Evolutionary conservation across 2,329 filamentous ascomycete genomes (phyloP).

Genomic region (Xylariaceae sp.): DNA sequence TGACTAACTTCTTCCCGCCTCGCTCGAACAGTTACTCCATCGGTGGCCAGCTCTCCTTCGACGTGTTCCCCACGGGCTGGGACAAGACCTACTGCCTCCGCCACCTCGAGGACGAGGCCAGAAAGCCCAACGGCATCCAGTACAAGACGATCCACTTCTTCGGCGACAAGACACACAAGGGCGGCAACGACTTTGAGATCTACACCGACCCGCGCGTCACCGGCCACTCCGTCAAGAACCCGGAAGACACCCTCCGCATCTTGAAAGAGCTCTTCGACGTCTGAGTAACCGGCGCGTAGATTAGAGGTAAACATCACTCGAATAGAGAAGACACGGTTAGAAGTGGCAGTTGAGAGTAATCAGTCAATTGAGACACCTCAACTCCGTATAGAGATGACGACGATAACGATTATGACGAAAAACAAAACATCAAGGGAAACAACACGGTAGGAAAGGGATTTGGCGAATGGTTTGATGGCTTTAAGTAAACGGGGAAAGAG

Average conservation of each 20-base stretch:
- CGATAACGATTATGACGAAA: not conserved
- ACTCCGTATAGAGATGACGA: not conserved
- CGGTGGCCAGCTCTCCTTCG: constrained; percentile 96
- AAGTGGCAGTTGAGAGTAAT: not conserved
- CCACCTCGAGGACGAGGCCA: constrained; percentile 78
- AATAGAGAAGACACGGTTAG: not conserved
- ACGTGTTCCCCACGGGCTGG: constrained; percentile 95
- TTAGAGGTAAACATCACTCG: not conserved
- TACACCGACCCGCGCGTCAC: constrained; percentile 75
- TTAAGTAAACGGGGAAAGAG: not conserved
- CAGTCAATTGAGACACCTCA: not conserved
- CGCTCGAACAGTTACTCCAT: constrained; percentile 70
- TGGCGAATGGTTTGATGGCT: not conserved
- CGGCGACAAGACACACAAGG: constrained; percentile 87
- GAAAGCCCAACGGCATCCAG: constrained; percentile 62
- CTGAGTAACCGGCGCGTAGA: constrained; percentile 32
- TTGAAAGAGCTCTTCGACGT: constrained; percentile 77
- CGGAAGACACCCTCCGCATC: constrained; percentile 75
- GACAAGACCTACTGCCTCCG: constrained; percentile 96
- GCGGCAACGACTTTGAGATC: constrained; percentile 96
- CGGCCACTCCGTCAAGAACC: constrained; percentile 77
- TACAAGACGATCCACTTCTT: constrained; percentile 97
- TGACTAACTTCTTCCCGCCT: not conserved
- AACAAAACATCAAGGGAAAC: too few relatives aligned
- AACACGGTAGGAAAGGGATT: not conserved